phyloP scores from a whole-genome alignment of 2,329 filamentous ascomycete species.

The Aspergillus uvarum region DNA sequence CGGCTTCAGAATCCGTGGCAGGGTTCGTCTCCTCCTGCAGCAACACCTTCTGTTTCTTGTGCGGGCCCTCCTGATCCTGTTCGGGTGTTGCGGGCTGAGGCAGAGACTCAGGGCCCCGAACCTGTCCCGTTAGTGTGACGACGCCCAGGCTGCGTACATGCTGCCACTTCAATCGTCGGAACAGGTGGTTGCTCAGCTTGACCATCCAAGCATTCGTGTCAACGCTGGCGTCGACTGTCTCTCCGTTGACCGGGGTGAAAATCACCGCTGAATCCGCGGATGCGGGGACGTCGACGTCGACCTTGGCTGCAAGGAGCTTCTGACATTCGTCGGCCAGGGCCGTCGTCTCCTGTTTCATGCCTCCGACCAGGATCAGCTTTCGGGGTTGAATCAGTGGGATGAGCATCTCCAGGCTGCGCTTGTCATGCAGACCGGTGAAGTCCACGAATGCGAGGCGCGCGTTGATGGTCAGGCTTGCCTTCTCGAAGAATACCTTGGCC shows the following conservation, averaged over 20 bases:
- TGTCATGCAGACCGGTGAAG: constrained; percentile 89
- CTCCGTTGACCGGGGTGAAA: constrained; percentile 75
- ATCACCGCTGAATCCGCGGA: constrained; percentile 64
- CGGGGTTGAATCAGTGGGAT: constrained; percentile 91
- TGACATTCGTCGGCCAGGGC: constrained; percentile 78
- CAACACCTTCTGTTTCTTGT: constrained; percentile 54
- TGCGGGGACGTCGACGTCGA: constrained; percentile 31
- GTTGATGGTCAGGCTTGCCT: constrained; percentile 65
- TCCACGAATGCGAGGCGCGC: constrained; percentile 84
- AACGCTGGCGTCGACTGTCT: constrained; percentile 81
- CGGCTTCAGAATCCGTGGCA: constrained; percentile 23
- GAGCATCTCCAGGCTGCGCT: constrained; percentile 88
- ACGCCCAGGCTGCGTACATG: constrained; percentile 86
- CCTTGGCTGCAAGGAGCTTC: constrained; percentile 57
- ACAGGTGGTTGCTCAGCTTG: constrained; percentile 79
- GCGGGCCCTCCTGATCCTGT: constrained; percentile 39
- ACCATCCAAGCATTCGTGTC: constrained; percentile 98
- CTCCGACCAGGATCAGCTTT: constrained; percentile 89
- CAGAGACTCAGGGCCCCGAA: constrained; percentile 52
- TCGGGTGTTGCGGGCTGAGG: constrained; percentile 30
- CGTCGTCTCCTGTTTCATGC: constrained; percentile 73
- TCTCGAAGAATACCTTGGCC: constrained; percentile 69
- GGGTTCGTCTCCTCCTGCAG: constrained; percentile 40
- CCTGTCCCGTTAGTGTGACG: constrained; percentile 80
- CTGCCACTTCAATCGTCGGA: constrained; percentile 90